These are phyloP conservation scores for Crepidotus variabilis DNA, from an alignment of 768 basidiomycete species.

Conservation along the genomic window DNA sequence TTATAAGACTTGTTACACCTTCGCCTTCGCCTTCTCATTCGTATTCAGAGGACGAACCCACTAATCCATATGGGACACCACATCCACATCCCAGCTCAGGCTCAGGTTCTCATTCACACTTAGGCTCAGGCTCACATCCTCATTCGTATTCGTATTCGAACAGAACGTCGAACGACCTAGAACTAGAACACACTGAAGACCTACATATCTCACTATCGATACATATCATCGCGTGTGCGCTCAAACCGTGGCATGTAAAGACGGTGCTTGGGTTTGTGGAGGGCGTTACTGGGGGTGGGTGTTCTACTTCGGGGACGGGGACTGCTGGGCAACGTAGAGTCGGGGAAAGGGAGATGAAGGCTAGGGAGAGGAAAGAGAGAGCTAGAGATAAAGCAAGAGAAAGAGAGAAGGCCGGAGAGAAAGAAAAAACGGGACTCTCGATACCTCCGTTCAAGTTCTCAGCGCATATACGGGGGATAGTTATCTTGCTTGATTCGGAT, in stretches of 20 bases:
- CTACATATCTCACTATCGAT: neutral
- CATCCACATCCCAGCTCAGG: too few relatives aligned
- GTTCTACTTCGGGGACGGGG: too few relatives aligned
- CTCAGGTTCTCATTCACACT: too few relatives aligned
- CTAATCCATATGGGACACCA: too few relatives aligned
- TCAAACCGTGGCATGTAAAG: constrained; percentile 55
- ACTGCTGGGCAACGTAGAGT: too few relatives aligned
- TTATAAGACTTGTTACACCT: constrained; percentile 51
- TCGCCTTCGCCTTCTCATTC: constrained; percentile 16
- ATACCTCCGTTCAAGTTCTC: constrained; percentile 37
- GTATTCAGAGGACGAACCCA: too few relatives aligned
- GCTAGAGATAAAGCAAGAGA: too few relatives aligned
- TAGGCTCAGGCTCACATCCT: neutral
- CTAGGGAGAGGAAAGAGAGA: too few relatives aligned
- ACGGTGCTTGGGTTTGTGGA: constrained; percentile 41
- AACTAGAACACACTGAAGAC: too few relatives aligned
- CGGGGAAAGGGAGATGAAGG: too few relatives aligned
- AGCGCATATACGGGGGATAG: constrained; percentile 14
- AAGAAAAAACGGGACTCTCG: constrained; percentile 51
- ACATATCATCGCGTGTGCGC: constrained; percentile 44
- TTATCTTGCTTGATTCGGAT: constrained; percentile 9
- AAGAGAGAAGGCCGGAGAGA: neutral
- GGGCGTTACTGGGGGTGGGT: neutral
- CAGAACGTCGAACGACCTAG: too few relatives aligned
- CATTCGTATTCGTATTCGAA: too few relatives aligned